Percentiles rank a stretch among this genome's conserved stretches.
These are phyloP conservation scores for Mycena vitilis DNA, from an alignment of 768 basidiomycete species.

Conservation along the genomic window DNA sequence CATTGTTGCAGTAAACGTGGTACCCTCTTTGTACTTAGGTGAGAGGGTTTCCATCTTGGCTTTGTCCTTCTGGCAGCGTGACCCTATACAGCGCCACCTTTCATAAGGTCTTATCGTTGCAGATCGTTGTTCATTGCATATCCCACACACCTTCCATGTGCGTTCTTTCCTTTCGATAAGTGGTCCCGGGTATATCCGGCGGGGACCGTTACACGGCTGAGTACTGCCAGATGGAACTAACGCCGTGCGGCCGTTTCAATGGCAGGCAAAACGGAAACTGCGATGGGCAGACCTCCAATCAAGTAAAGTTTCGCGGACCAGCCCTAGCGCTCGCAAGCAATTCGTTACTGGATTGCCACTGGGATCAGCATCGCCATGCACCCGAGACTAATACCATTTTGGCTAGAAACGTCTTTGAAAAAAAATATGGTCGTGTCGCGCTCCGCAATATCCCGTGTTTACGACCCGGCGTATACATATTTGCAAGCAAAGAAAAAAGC, in stretches of 20 bases:
- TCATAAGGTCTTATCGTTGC: conserved; percentile 8
- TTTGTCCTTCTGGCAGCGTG: not conserved
- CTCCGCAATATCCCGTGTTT: not conserved
- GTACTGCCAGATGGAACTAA: conserved; percentile 14
- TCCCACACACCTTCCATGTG: not conserved
- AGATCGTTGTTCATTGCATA: not conserved
- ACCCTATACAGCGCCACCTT: not conserved
- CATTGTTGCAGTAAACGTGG: no score
- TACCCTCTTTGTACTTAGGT: not conserved
- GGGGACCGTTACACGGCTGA: not conserved
- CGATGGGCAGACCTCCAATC: not conserved
- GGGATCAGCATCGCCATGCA: not conserved
- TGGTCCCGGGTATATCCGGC: not conserved
- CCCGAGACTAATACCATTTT: not conserved
- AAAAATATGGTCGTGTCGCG: not conserved
- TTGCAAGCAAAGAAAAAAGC: not conserved
- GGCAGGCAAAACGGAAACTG: conserved; percentile 13
- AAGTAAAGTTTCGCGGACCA: not conserved
- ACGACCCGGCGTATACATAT: not conserved
- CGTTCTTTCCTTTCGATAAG: not conserved
- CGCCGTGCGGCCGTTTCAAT: not conserved
- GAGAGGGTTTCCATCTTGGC: not conserved
- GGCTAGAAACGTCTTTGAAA: not conserved
- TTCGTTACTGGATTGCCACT: not conserved
- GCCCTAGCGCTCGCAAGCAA: not conserved